A percentile compares a stretch with the other conserved stretches of the same genome.
Conservation (phyloP, 2,329 filamentous ascomycete genomes). For the Alternaria infectoria region DNA sequence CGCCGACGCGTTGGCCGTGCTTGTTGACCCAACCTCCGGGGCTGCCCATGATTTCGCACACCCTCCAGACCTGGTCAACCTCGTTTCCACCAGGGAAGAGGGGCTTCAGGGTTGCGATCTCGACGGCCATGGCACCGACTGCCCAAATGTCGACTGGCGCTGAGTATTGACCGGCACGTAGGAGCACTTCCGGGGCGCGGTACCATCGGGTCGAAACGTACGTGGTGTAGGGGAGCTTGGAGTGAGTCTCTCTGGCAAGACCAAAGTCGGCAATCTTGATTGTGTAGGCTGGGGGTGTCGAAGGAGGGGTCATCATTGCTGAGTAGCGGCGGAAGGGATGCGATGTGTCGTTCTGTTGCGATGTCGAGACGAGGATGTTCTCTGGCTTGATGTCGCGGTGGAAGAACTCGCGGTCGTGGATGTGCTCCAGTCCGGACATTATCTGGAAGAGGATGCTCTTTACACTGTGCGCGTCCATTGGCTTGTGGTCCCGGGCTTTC, state of each 20-base stretch:
- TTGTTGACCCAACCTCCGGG: constrained; percentile 99
- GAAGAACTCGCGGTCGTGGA: constrained; percentile 96
- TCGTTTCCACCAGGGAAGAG: constrained; percentile 97
- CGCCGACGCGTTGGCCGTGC: constrained; percentile 81
- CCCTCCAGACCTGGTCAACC: constrained; percentile 97
- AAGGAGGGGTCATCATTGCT: constrained; percentile 88
- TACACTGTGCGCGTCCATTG: constrained; percentile 84
- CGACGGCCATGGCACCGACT: constrained; percentile 96
- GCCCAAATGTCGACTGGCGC: constrained; percentile 99
- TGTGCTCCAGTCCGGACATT: constrained; percentile 93
- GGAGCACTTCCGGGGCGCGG: constrained; percentile 86
- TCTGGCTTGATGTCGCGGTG: constrained; percentile 99
- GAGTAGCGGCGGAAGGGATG: constrained; percentile 94
- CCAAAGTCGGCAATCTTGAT: constrained; percentile 99
- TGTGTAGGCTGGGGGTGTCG: constrained; percentile 89
- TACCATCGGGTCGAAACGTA: constrained; percentile 99
- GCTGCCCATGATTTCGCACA: constrained; percentile 99
- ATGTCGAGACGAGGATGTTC: constrained; percentile 96
- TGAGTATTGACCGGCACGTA: constrained; percentile 95
- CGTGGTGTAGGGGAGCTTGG: constrained; percentile 94
- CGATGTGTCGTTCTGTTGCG: constrained; percentile 77
- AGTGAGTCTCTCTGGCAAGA: constrained; percentile 95
- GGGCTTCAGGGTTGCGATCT: constrained; percentile 94
- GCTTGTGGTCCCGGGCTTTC: constrained; percentile 97
- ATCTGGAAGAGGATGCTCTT: constrained; percentile 99